Percentiles rank a stretch among this genome's conserved stretches.
Conservation (phyloP, 805 yeast genomes). For the Saccharomyces eubayanus region DNA sequence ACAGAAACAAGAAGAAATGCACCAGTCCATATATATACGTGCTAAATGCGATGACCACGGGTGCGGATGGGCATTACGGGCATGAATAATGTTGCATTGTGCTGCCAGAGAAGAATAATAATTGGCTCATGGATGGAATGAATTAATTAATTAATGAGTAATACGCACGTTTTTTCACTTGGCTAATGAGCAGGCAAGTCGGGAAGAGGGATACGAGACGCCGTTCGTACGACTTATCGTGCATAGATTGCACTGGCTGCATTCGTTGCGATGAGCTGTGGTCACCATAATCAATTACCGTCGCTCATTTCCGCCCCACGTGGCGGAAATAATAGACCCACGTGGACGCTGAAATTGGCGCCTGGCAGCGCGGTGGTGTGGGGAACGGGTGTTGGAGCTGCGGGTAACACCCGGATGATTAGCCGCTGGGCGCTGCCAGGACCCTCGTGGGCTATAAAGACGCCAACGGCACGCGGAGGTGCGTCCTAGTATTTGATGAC, state of each 20-base stretch:
- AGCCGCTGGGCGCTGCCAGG: background rate
- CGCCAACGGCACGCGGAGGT: background rate
- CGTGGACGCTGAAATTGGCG: background rate
- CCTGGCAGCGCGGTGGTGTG: background rate
- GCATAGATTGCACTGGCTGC: background rate
- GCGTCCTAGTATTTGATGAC: background rate
- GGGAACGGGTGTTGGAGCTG: background rate
- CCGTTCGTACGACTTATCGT: background rate
- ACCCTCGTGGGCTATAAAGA: background rate
- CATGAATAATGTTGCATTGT: background rate
- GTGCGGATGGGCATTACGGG: background rate
- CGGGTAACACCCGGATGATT: background rate
- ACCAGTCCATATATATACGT: background rate
- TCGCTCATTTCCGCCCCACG: background rate
- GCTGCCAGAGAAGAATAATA: background rate
- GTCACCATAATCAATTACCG: background rate
- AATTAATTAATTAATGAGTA: background rate
- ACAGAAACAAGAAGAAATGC: background rate
- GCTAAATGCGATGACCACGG: background rate
- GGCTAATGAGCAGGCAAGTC: background rate
- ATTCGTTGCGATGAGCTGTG: background rate
- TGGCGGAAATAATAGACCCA: background rate
- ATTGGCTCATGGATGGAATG: background rate
- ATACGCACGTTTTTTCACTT: background rate
- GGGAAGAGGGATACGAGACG: background rate